These are phyloP conservation scores for Sporobolus alterniflorus DNA, from an alignment of 202 grass and related monocot species.

Conservation along the genomic window DNA sequence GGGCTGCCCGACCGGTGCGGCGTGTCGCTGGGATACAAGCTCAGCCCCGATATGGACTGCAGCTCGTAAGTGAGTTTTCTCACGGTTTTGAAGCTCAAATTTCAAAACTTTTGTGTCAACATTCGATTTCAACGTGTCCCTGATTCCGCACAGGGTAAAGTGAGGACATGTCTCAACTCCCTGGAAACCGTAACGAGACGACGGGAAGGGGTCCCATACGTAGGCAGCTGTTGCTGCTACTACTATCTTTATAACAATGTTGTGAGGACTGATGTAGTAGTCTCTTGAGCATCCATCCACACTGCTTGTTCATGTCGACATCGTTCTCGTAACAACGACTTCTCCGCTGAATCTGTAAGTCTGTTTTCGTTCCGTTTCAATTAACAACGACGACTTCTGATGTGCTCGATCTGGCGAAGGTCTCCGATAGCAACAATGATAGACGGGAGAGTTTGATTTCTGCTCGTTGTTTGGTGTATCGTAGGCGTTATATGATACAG, in stretches of 20 bases:
- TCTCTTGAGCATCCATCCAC: no score
- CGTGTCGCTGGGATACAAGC: slow-evolving; percentile 47
- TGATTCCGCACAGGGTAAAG: neutral
- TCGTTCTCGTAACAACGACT: neutral
- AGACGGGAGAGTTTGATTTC: neutral
- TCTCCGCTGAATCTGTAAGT: no score
- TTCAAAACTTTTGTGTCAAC: no score
- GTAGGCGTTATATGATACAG: neutral
- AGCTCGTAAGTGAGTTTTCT: slow-evolving; percentile 42
- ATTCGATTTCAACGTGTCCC: neutral
- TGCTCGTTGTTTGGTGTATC: neutral
- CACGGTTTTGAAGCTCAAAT: no score
- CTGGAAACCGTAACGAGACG: neutral
- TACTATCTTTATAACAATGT: neutral
- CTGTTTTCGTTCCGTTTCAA: no score
- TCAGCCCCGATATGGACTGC: slow-evolving; percentile 55
- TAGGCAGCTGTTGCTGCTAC: neutral
- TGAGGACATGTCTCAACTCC: neutral
- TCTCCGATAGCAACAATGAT: neutral
- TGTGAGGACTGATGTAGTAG: neutral
- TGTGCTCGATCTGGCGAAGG: neutral
- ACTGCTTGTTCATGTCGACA: no score
- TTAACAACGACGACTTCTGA: neutral
- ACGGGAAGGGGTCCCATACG: neutral
- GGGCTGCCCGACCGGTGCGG: slow-evolving; percentile 50